Evolutionary conservation across 495 filamentous ascomycete genomes (phyloP), one percentile per base, ranked within the genome.

Genomic region (Trichoderma virens): DNA sequence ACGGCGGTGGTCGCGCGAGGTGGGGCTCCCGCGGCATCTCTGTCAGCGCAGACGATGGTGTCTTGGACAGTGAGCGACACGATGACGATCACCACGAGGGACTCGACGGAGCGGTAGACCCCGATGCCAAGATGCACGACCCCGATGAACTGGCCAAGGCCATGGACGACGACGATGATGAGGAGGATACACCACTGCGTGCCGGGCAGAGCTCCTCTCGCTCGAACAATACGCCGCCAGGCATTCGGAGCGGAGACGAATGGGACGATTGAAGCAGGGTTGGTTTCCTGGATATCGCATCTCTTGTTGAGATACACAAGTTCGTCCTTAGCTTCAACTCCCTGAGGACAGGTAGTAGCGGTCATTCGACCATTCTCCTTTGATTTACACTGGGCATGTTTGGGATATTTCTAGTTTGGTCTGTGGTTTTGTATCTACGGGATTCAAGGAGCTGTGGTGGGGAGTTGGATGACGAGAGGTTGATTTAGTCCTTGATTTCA

Each of bases 11-110:
- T 68, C 5, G 77, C 23, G 71, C 76, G 9, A 89, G 87, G 63
- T 95, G 91, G 91, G 91, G 91, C 13, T 76, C 83, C 14, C 77
- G 89, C 65, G 90, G 91, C 16, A 89, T 95, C 65, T 91, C 88
- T 4, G 85, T 95, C 30, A 87, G 86, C 39, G 91, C 91, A 7
- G 90, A 95, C 71, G 90, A 93, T 41, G 88, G 85, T 3, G 74
- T 90, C 28, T 78, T 86, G 20, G 82, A 85, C 54, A 73, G 78
- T 27, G 82, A 82, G 35, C 71, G 69, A 3, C 62, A 67, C 61
- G 69, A 71, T 13, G 66, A 65, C 3, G 67, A 61, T 20, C 62
- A 68, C 25, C 66, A 70, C 13, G 73, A 78, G 31, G 71, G 73
- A 54, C 73, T 74, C 59, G 73, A 74, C 34, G 73, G 73, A 3